Conservation (phyloP, 371 early-diverging fungal species). For the Nematocida displodere region DNA sequence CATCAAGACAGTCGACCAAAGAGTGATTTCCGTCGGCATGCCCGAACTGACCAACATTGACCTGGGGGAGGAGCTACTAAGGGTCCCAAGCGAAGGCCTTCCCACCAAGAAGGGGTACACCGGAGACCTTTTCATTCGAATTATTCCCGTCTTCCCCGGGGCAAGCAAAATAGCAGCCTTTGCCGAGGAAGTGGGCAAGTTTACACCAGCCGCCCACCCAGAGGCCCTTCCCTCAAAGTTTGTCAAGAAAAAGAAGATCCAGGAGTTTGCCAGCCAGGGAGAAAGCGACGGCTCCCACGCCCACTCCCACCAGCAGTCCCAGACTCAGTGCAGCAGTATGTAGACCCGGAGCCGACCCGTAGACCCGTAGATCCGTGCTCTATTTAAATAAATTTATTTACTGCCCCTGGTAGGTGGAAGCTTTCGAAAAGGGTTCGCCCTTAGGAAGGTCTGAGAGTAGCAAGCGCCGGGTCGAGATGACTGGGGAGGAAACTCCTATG, state of each 20-base stretch:
- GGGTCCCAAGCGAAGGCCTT: constrained; percentile 7
- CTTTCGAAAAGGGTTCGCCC: constrained; percentile 51
- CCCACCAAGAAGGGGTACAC: background rate
- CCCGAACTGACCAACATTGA: constrained; percentile 9
- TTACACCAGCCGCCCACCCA: background rate
- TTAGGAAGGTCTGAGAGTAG: constrained; percentile 57
- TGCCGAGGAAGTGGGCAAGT: background rate
- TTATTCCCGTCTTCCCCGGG: constrained; percentile 6
- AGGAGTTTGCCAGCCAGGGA: no score
- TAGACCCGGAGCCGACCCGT: background rate
- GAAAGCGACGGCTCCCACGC: background rate
- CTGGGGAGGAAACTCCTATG: constrained; percentile 24
- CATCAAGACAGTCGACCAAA: background rate
- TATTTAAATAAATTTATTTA: background rate
- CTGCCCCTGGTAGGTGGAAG: constrained; percentile 45
- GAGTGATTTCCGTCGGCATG: background rate
- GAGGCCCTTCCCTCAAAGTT: no score
- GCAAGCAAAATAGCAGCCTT: background rate
- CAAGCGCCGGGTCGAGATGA: constrained; percentile 43
- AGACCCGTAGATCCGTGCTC: background rate
- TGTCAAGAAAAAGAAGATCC: no score
- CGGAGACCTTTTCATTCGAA: constrained; percentile 22
- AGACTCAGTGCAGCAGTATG: no score
- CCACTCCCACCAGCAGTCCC: background rate
- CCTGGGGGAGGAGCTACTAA: constrained; percentile 30